Evolutionary conservation across 1,284 basidiomycete genomes (phyloP).

Genomic region (Sporisorium sorghi): DNA sequence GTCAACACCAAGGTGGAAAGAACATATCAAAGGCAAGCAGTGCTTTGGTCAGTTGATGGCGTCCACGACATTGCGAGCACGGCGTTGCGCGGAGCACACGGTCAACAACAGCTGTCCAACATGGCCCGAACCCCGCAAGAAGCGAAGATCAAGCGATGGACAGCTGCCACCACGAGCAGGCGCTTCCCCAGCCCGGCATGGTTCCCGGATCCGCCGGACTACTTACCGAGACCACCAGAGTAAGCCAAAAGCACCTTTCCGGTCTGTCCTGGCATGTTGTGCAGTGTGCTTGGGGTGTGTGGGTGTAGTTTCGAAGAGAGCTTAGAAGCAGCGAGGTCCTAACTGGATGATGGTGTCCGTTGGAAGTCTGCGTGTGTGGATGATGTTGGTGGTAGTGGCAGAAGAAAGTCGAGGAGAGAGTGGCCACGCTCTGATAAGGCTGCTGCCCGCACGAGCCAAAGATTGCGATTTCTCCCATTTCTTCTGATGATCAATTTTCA

Average conservation of each 20-base stretch:
- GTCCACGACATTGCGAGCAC: slow-evolving; percentile 12
- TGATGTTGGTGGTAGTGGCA: slow-evolving; percentile 30
- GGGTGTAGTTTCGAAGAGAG: slow-evolving; percentile 1
- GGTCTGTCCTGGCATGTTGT: slow-evolving; percentile 68
- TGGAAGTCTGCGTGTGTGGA: not conserved
- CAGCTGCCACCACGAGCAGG: slow-evolving; percentile 15
- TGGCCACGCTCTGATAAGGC: slow-evolving; percentile 25
- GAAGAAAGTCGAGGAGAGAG: slow-evolving; percentile 9
- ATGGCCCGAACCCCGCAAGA: slow-evolving; percentile 36
- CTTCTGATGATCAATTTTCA: not conserved
- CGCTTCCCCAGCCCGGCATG: no score
- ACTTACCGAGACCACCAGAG: slow-evolving; percentile 94
- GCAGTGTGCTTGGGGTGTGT: slow-evolving; percentile 1
- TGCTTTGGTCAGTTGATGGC: slow-evolving; percentile 31
- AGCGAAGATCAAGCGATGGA: slow-evolving; percentile 4
- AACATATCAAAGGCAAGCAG: slow-evolving; percentile 13
- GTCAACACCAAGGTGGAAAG: slow-evolving; percentile 6
- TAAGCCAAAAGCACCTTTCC: slow-evolving; percentile 94
- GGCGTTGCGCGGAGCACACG: slow-evolving; percentile 21
- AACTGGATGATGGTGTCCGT: slow-evolving; percentile 3
- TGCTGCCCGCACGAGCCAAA: slow-evolving; percentile 18
- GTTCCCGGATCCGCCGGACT: slow-evolving; percentile 44
- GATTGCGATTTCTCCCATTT: not conserved
- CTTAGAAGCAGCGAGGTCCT: not conserved
- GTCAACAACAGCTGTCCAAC: slow-evolving; percentile 43